phyloP scores from a whole-genome alignment of 192 early-diverging fungal genomes.

The Umbelopsis ramanniana region DNA sequence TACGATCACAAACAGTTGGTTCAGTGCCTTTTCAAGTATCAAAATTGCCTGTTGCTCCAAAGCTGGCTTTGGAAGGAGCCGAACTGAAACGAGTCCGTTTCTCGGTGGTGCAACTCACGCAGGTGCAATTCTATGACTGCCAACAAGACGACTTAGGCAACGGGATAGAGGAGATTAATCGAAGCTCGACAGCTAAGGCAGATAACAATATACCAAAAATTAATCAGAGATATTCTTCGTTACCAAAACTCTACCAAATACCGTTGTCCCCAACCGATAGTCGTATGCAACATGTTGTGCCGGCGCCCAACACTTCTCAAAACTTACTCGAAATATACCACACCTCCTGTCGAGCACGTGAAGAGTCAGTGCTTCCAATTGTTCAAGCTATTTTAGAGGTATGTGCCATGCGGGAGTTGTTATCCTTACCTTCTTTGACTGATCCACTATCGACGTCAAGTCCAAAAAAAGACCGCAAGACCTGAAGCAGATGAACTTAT shows the following conservation, averaged over 20 bases:
- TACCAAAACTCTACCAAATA: background rate
- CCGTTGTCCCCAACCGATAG: background rate
- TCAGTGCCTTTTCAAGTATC: background rate
- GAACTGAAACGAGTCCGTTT: slow-evolving; percentile 58
- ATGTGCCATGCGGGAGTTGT: background rate
- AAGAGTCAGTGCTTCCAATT: slow-evolving; percentile 4
- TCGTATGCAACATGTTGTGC: background rate
- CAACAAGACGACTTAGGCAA: background rate
- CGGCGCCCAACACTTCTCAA: background rate
- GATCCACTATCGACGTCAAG: background rate
- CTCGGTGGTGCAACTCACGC: slow-evolving; percentile 49
- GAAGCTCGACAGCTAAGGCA: background rate
- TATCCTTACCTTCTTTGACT: background rate
- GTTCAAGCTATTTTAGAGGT: slow-evolving; percentile 1
- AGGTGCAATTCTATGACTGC: slow-evolving; percentile 15
- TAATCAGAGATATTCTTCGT: background rate
- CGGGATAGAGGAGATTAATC: background rate
- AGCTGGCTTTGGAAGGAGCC: slow-evolving; percentile 21
- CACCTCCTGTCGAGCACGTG: slow-evolving; percentile 11
- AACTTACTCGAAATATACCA: slow-evolving; percentile 11
- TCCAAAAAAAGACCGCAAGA: background rate
- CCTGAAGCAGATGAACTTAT: slow-evolving; percentile 22
- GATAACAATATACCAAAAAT: background rate
- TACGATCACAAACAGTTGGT: background rate
- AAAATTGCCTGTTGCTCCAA: background rate